These are phyloP conservation scores for Pelargonium hybrid DNA, from an alignment of 441 rosid species.

Conservation along the genomic window DNA sequence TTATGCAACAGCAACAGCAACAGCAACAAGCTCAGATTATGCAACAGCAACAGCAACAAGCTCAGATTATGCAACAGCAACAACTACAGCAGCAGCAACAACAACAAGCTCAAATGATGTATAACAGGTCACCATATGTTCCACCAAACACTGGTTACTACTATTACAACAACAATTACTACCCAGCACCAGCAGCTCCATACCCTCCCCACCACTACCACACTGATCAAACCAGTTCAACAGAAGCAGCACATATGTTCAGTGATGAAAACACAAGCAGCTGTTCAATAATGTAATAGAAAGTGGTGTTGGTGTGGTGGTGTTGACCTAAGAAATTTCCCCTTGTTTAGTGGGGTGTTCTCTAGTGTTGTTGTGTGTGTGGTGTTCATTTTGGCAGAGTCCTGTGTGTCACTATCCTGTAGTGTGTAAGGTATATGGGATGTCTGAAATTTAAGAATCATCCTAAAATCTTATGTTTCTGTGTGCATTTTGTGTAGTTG, in stretches of 20 bases:
- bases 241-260: slow-evolving; percentile 29
- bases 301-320: not conserved
- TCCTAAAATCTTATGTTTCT: no score
- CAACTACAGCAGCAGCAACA: slow-evolving; percentile 20
- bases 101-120: slow-evolving; percentile 55
- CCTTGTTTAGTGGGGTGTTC: not conserved
- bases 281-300: slow-evolving; percentile 45
- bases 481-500: no score
- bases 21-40: not conserved
- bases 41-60: not conserved
- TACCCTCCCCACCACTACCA: slow-evolving; percentile 14
- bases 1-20: not conserved
- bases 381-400: not conserved
- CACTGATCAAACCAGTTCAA: slow-evolving; percentile 28
- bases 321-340: not conserved
- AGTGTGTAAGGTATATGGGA: not conserved
- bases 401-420: not conserved
- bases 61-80: not conserved
- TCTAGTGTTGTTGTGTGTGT: not conserved
- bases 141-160: slow-evolving; percentile 58
- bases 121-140: slow-evolving; percentile 46
- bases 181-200: slow-evolving; percentile 29
- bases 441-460: not conserved
- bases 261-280: slow-evolving; percentile 39
- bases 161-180: slow-evolving; percentile 23